Base-by-base conservation (phyloP, 2,329 filamentous ascomycete species). In the Macrophomina tecta region DNA sequence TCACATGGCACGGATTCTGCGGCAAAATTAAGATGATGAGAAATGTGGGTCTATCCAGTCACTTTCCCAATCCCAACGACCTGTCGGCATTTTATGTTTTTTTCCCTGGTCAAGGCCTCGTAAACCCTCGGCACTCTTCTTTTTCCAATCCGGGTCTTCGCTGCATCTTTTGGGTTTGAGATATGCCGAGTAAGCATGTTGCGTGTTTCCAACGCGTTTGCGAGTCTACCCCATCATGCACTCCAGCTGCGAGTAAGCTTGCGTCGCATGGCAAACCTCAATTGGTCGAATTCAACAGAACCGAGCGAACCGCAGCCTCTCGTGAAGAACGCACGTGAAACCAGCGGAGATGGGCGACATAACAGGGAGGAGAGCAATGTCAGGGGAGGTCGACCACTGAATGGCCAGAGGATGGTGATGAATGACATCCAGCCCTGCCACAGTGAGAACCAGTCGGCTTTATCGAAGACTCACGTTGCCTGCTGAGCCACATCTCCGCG, bases 21-120 rank as follows among this genome's bases (percentile, higher is more conserved):
- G 46, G 45, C 58, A 58, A 60, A 23, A 28, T 30, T 62, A 11
- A 62, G 45, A 49, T 49, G 34, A 45, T 49, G 32, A 62, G 58
- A 40, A 49, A 38, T 62, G 45, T 48, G 45, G 58, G 58, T 23
- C 58, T 14, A 42, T 58, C 32, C n/a, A 48, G 42, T 49, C 38
- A 12, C 58, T 36, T 36, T 45, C 8, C 14, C 28, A 16, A 11
- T 62, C 40, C 38, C 55, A 46, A 28, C 45, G 11, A n/a, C 40
- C 56, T 45, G 28, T 60, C 23, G 38, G 55, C 40, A 30, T 14
- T 60, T 23, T 23, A 23, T 23, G 23, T 23, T 23, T 23, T 23
- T 32, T 58, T 28, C 30, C n/a, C 51, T 36, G 30, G 6, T 56
- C 9, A 18, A 18, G 32, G 14, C n/a, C 52, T 34, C 14, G 4